Base-by-base conservation (phyloP, 768 basidiomycete genomes). In the Leucosporidium creatinivorum region DNA sequence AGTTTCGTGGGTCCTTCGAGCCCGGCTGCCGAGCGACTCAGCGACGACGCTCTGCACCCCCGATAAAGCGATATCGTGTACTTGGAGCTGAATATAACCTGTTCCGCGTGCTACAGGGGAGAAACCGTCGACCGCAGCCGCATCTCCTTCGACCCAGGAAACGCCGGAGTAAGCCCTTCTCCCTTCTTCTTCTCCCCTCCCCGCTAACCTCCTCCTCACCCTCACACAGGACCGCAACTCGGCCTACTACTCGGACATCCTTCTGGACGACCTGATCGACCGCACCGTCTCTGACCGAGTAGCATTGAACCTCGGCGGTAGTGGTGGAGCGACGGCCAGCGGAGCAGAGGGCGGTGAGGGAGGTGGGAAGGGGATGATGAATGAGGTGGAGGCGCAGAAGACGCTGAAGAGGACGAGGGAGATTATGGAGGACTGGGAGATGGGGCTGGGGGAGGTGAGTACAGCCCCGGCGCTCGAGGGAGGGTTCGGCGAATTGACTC, bases 201-300 rank as follows among this genome's bases (percentile, higher is more conserved):
- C 58, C 49, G 47, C 61, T 68, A 19, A 56, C 33, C 56, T 47
- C 8, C 39, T 55, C n/a, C 62, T 73, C 73, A 80, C 57, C n/a
- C 62, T 73, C 73, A 80, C 78, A 13, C 58, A 58, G 36, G 33
- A 33, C 9, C 36, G 25, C 17, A 48, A 30, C 39, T 44, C 39
- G 26, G 72, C 74, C 33, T 62, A 78, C 31, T 82, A 82, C 56
- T 76, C 79, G 28, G 85, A 89, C 75, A 87, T 98, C 62, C 89
- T 91, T 66, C 80, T 93, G 4, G 88, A 90, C 62, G 94, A 98
- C 75, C 81, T 98, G 31, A 86, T 86, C 72, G 87, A 87, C 57
- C 82, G 84, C 2, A 84, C 87, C 64, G 75, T 82, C 0, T 17
- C 90, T 89, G 76, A 93, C 90, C 67, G 89, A 91, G 75, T 88